These are phyloP conservation scores for Mycena indigotica DNA, from an alignment of 768 basidiomycete genomes.

Conservation along the genomic window DNA sequence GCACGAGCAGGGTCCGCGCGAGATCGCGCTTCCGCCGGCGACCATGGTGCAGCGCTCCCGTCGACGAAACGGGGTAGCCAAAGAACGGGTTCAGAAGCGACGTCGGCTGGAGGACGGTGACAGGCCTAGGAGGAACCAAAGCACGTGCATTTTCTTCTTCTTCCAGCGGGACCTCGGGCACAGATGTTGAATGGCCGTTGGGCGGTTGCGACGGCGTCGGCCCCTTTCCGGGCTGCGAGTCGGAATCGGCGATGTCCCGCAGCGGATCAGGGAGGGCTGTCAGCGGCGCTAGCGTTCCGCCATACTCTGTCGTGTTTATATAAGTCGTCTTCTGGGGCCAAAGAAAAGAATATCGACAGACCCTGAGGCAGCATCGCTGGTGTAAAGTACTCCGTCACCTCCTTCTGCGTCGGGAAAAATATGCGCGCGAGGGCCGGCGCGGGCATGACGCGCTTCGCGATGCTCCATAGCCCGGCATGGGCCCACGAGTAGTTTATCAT, in stretches of 20 bases:
- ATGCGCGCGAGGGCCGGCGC: constrained; percentile 59
- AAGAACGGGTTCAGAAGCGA: constrained; percentile 74
- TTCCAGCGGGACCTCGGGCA: constrained; percentile 18
- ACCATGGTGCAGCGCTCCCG: constrained; percentile 49
- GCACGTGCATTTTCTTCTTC: constrained; percentile 9
- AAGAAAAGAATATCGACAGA: too few relatives aligned
- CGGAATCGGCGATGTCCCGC: constrained; percentile 21
- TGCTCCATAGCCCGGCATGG: constrained; percentile 66
- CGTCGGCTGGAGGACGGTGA: constrained; percentile 41
- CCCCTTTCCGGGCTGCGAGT: constrained; percentile 4
- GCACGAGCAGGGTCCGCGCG: constrained; percentile 55
- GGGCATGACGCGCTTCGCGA: constrained; percentile 70
- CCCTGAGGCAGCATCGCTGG: constrained; percentile 60
- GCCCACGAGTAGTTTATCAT: constrained; percentile 76
- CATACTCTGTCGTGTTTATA: constrained; percentile 78
- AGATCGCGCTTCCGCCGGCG: constrained; percentile 73
- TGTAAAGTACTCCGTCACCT: constrained; percentile 58
- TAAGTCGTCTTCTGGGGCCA: too few relatives aligned
- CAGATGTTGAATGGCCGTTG: constrained; percentile 16
- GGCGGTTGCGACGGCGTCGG: constrained; percentile 5
- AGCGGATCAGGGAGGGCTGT: constrained; percentile 54
- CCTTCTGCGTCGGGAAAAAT: constrained; percentile 61
- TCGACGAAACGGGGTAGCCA: constrained; percentile 57
- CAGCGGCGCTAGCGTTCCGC: constrained; percentile 59
- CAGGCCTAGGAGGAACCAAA: constrained; percentile 21